Conservation (phyloP, 1,284 basidiomycete species). For the Tilletia walkeri region DNA sequence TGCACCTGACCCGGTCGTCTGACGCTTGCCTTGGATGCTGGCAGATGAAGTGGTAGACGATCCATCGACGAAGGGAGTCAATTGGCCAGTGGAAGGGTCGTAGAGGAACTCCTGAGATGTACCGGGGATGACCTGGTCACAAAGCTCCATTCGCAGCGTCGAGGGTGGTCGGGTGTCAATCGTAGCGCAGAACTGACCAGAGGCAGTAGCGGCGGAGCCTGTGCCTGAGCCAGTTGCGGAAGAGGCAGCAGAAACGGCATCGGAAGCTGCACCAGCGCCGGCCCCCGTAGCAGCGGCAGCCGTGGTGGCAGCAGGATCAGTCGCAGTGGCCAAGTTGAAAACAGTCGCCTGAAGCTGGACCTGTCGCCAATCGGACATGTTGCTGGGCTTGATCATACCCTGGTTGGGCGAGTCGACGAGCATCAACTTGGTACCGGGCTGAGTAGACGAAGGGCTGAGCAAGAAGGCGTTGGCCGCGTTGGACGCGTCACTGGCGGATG, state of each 20-base stretch:
- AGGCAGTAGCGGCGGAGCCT: neutral
- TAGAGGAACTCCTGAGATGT: conserved; percentile 3
- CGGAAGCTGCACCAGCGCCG: neutral
- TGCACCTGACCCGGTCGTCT: neutral
- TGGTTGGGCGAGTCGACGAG: conserved; percentile 4
- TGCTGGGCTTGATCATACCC: neutral
- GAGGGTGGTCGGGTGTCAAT: conserved; percentile 13
- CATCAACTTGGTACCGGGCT: conserved; percentile 12
- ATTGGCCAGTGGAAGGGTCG: conserved; percentile 8
- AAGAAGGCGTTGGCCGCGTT: conserved; percentile 9
- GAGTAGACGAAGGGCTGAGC: conserved; percentile 15
- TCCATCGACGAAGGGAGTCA: conserved; percentile 3
- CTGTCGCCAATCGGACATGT: conserved; percentile 2
- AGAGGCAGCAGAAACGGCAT: neutral
- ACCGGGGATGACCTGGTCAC: conserved; percentile 1
- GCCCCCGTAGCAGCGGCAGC: neutral
- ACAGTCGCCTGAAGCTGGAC: conserved; percentile 12
- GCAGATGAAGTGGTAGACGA: neutral
- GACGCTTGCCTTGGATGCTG: conserved; percentile 13
- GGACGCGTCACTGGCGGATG: neutral
- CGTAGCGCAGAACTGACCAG: conserved; percentile 10
- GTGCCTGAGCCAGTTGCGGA: conserved; percentile 3
- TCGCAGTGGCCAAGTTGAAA: neutral
- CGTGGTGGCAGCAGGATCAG: neutral
- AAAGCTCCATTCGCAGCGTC: conserved; percentile 17